Evolutionary conservation across 2,329 filamentous ascomycete species (phyloP).

Genomic region (Exophiala bonariae): DNA sequence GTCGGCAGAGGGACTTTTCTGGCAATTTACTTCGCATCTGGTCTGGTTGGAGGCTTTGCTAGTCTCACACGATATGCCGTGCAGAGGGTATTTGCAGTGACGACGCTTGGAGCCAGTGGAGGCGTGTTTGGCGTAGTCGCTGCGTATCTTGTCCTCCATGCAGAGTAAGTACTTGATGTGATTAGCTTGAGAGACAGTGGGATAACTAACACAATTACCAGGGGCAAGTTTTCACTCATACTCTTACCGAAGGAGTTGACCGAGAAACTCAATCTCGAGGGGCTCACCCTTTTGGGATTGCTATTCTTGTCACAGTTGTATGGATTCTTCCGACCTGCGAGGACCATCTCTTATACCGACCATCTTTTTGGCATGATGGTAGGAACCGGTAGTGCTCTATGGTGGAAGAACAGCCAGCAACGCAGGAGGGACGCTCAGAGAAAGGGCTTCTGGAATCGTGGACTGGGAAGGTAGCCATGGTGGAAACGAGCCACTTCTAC

Average conservation of each 20-base stretch:
- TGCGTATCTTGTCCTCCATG: slow-evolving; percentile 50
- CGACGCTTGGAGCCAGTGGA: slow-evolving; percentile 53
- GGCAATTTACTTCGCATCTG: slow-evolving; percentile 51
- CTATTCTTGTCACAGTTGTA: slow-evolving; percentile 40
- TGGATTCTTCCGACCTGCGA: slow-evolving; percentile 32
- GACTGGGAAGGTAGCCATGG: no score
- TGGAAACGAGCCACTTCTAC: no score
- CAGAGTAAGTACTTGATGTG: slow-evolving; percentile 36
- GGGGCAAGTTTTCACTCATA: slow-evolving; percentile 42
- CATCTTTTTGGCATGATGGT: slow-evolving; percentile 44
- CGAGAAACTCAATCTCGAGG: slow-evolving; percentile 43
- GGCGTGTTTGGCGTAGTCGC: slow-evolving; percentile 51
- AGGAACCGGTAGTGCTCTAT: slow-evolving; percentile 33
- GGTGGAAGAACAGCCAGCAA: slow-evolving; percentile 15
- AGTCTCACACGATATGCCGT: slow-evolving; percentile 48
- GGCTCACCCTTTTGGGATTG: no score
- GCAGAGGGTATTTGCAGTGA: slow-evolving; percentile 42
- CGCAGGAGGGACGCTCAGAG: slow-evolving; percentile 7
- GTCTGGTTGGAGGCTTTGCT: slow-evolving; percentile 47
- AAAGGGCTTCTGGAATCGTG: slow-evolving; percentile 3
- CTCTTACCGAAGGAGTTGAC: slow-evolving; percentile 41
- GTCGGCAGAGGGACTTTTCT: slow-evolving; percentile 58
- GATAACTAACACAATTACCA: slow-evolving; percentile 21
- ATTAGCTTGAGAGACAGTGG: not conserved
- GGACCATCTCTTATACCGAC: slow-evolving; percentile 41